Conservation (phyloP, 805 yeast species). For the Pichia eremophila region DNA sequence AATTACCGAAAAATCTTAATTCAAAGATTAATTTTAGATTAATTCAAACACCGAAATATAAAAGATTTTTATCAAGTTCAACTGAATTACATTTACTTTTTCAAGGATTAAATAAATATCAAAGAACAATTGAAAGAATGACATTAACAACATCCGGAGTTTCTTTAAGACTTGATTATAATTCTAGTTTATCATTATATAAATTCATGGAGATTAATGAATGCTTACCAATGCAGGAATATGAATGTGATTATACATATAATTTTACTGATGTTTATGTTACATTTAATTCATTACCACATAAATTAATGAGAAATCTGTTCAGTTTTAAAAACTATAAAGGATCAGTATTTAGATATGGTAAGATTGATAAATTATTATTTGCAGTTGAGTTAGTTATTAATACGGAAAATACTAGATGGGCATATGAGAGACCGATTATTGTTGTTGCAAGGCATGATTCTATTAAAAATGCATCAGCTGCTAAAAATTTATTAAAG, state of each 20-base stretch:
- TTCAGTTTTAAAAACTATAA: neutral
- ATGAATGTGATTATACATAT: neutral
- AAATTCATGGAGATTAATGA: neutral
- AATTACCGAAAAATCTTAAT: neutral
- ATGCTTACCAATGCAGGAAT: neutral
- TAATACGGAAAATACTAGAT: neutral
- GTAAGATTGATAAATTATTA: neutral
- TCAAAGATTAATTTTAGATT: neutral
- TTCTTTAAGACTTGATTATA: neutral
- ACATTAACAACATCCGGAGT: neutral
- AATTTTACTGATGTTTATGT: neutral
- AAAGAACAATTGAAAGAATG: neutral
- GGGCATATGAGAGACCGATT: conserved; percentile 1
- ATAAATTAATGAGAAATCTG: neutral
- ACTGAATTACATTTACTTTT: neutral
- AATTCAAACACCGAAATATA: neutral
- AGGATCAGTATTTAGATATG: neutral
- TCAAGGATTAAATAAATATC: neutral
- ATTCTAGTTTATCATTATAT: neutral
- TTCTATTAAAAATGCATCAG: neutral
- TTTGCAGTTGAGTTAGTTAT: conserved; percentile 4
- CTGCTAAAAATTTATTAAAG: neutral
- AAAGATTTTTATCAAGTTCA: neutral
- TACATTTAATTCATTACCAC: neutral
- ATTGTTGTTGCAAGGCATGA: conserved; percentile 3